Evolutionary conservation across 2,329 filamentous ascomycete species (phyloP).

Genomic region (Emergomyces africanus): DNA sequence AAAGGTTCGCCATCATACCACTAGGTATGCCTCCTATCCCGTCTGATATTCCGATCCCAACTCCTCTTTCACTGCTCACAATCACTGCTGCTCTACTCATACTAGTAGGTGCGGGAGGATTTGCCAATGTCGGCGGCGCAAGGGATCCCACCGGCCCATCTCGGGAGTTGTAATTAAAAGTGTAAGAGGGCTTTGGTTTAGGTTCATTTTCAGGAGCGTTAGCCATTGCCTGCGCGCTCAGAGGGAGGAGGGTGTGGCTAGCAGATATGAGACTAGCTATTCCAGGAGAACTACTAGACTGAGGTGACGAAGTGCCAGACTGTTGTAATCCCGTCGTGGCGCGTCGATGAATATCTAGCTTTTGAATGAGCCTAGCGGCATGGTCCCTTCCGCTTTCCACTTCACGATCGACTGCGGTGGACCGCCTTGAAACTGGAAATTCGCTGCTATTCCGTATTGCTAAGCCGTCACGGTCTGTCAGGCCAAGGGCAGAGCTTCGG

Average conservation of each 20-base stretch:
- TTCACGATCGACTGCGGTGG: constrained; percentile 45
- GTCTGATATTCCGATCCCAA: constrained; percentile 48
- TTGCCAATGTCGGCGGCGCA: constrained; percentile 70
- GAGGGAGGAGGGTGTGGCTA: constrained; percentile 65
- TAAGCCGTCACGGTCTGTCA: constrained; percentile 50
- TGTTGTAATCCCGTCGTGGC: constrained; percentile 44
- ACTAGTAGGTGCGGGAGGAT: constrained; percentile 69
- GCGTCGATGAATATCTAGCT: constrained; percentile 79
- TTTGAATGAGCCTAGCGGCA: constrained; percentile 80
- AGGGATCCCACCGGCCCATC: constrained; percentile 51
- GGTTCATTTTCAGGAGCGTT: constrained; percentile 27
- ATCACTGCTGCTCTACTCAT: constrained; percentile 77
- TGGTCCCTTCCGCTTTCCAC: constrained; percentile 68
- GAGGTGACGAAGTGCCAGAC: constrained; percentile 29
- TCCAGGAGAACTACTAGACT: constrained; percentile 44
- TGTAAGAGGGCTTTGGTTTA: background rate
- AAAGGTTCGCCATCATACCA: constrained; percentile 82
- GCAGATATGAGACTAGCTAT: constrained; percentile 79
- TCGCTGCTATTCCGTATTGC: constrained; percentile 60
- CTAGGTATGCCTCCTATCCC: constrained; percentile 62
- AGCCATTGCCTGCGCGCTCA: constrained; percentile 35
- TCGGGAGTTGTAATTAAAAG: constrained; percentile 17
- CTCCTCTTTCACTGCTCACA: constrained; percentile 61
- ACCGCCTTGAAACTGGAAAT: constrained; percentile 38
- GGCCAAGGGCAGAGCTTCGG: constrained; percentile 49